Conservation (phyloP, 2,329 filamentous ascomycete genomes). For the Botrytis galanthina region DNA sequence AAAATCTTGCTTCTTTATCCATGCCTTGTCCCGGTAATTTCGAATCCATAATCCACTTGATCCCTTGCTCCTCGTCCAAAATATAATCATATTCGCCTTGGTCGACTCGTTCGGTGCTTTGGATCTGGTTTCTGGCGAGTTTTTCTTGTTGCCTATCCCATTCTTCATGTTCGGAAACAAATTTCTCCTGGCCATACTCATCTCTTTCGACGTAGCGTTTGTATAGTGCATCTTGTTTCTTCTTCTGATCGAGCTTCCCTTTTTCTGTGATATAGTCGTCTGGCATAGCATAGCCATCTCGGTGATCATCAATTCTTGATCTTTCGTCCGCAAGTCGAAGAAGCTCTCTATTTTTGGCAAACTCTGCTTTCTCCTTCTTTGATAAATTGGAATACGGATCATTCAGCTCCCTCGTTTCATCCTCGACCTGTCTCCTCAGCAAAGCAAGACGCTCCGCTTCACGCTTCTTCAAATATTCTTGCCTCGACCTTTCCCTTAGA, state of each 20-base stretch:
- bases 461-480: constrained; percentile 91
- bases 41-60: constrained; percentile 78
- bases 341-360: constrained; percentile 82
- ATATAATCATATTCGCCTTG: constrained; percentile 89
- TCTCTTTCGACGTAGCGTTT: constrained; percentile 86
- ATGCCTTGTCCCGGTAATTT: constrained; percentile 67
- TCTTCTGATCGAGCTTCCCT: constrained; percentile 80
- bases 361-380: constrained; percentile 68
- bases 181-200: constrained; percentile 82
- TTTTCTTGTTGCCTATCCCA: constrained; percentile 90
- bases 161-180: constrained; percentile 90
- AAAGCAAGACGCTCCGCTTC: constrained; percentile 82
- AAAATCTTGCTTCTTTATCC: constrained; percentile 73
- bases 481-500: constrained; percentile 77
- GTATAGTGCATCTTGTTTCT: constrained; percentile 87
- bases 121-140: constrained; percentile 85
- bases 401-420: constrained; percentile 78
- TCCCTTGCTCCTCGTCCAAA: constrained; percentile 83
- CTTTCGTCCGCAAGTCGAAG: constrained; percentile 77
- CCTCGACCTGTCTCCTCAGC: constrained; percentile 84
- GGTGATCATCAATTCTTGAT: constrained; percentile 82
- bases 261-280: constrained; percentile 95
- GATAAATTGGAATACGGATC: constrained; percentile 69
- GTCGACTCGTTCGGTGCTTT: constrained; percentile 69
- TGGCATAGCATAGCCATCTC: constrained; percentile 88